phyloP scores from a whole-genome alignment of 768 basidiomycete genomes.

The Suillus subluteus region DNA sequence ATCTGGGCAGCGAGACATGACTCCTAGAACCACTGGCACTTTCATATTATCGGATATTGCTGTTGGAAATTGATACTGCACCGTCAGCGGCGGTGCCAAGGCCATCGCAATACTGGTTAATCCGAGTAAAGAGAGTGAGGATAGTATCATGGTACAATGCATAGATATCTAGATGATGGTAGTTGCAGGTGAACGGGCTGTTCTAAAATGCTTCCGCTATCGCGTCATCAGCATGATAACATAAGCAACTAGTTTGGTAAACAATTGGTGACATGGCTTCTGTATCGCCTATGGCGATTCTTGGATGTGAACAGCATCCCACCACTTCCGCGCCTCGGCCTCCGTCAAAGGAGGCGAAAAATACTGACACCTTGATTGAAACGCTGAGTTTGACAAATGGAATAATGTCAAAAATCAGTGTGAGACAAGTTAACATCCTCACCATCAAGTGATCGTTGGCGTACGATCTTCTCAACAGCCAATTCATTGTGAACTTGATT shows the following conservation, averaged over 20 bases:
- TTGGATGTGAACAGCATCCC: slow-evolving; percentile 47
- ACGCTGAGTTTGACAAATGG: slow-evolving; percentile 50
- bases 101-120: slow-evolving; percentile 21
- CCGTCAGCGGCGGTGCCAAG: slow-evolving; percentile 18
- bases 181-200: slow-evolving; percentile 10
- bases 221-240: slow-evolving; percentile 22
- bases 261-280: background rate
- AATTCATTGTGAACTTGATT: slow-evolving; percentile 79
- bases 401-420: slow-evolving; percentile 19
- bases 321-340: slow-evolving; percentile 57
- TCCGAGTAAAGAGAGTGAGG: slow-evolving; percentile 21
- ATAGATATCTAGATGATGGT: slow-evolving; percentile 16
- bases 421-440: slow-evolving; percentile 27
- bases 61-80: slow-evolving; percentile 25
- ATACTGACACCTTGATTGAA: slow-evolving; percentile 77
- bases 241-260: slow-evolving; percentile 7
- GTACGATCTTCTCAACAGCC: slow-evolving; percentile 71
- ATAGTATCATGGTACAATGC: slow-evolving; percentile 21
- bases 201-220: slow-evolving; percentile 19
- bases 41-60: slow-evolving; percentile 32
- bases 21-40: slow-evolving; percentile 57
- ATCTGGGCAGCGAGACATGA: slow-evolving; percentile 81
- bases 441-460: slow-evolving; percentile 74
- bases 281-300: slow-evolving; percentile 32
- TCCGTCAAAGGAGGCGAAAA: slow-evolving; percentile 70